A percentile compares a stretch with the other conserved stretches of the same genome.
Conservation (phyloP, 176 grass and related monocot species). For the Oryza punctata region DNA sequence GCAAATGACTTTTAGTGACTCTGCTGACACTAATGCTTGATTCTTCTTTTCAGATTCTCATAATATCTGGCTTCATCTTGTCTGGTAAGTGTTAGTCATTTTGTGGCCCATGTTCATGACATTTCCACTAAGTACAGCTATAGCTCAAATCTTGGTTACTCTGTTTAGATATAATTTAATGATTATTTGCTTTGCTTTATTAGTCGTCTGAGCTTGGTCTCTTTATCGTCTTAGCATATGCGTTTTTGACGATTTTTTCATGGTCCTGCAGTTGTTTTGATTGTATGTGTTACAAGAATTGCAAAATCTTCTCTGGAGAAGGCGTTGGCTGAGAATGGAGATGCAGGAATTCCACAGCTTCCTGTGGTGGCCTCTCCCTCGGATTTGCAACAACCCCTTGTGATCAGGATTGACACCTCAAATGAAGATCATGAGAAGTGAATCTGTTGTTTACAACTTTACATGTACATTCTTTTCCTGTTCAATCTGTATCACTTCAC, state of each 20-base stretch:
- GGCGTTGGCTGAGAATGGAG: constrained; percentile 86
- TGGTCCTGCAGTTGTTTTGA: constrained; percentile 63
- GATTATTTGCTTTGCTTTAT: not conserved
- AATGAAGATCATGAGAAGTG: constrained; percentile 75
- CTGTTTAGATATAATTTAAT: not conserved
- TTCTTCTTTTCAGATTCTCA: constrained; percentile 69
- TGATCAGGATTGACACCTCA: constrained; percentile 87
- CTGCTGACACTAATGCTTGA: constrained; percentile 29
- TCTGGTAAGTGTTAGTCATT: constrained; percentile 59
- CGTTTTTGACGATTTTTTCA: not conserved
- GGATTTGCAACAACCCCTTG: constrained; percentile 75
- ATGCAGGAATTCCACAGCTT: constrained; percentile 62
- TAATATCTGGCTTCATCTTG: constrained; percentile 77
- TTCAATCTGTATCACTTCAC: constrained; percentile 40
- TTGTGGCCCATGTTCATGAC: not conserved
- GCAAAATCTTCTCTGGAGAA: constrained; percentile 85
- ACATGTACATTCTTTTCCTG: constrained; percentile 63
- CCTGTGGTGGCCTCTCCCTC: constrained; percentile 57
- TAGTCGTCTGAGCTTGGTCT: not conserved
- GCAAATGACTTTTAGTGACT: not conserved
- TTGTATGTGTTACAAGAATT: constrained; percentile 80
- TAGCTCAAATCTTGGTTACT: not conserved
- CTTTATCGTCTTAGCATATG: not conserved
- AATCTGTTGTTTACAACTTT: constrained; percentile 34
- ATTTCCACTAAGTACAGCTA: not conserved